Percentiles rank a stretch among this genome's conserved stretches.
Conservation (phyloP, 768 basidiomycete genomes). For the Baorangia bicolor region DNA sequence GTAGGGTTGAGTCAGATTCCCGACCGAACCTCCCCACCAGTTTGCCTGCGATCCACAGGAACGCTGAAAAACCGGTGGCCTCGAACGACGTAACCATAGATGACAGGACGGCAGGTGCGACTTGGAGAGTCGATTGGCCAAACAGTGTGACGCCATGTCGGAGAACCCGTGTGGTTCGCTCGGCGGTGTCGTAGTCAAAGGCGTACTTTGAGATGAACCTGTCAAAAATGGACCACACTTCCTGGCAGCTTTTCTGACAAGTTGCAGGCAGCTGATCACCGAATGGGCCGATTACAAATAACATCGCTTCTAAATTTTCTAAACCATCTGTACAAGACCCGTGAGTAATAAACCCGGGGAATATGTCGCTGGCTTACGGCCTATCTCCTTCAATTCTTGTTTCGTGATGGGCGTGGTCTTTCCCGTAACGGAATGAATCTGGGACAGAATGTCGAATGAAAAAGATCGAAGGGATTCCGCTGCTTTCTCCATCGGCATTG, state of each 20-base stretch:
- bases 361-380: slow-evolving; percentile 50
- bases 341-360: slow-evolving; percentile 6
- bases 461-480: slow-evolving; percentile 87
- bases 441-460: slow-evolving; percentile 76
- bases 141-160: slow-evolving; percentile 85
- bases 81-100: slow-evolving; percentile 82
- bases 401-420: slow-evolving; percentile 59
- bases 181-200: slow-evolving; percentile 70
- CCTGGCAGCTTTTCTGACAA: slow-evolving; percentile 75
- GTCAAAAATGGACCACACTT: slow-evolving; percentile 86
- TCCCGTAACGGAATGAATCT: slow-evolving; percentile 63
- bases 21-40: slow-evolving; percentile 74
- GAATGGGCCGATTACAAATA: slow-evolving; percentile 77
- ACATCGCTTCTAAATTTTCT: slow-evolving; percentile 92
- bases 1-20: slow-evolving; percentile 55
- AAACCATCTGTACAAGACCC: slow-evolving; percentile 58
- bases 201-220: slow-evolving; percentile 77
- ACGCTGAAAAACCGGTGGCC: slow-evolving; percentile 76
- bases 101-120: slow-evolving; percentile 68
- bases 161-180: slow-evolving; percentile 80
- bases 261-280: slow-evolving; percentile 78
- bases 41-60: slow-evolving; percentile 94
- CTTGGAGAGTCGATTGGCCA: slow-evolving; percentile 57
- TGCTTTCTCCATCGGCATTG: slow-evolving; percentile 88
- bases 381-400: slow-evolving; percentile 65